A percentile compares a stretch with the other conserved stretches of the same genome.
These are phyloP conservation scores for Wickerhamomyces xylosicus DNA, from an alignment of 805 yeast species.

Conservation along the genomic window DNA sequence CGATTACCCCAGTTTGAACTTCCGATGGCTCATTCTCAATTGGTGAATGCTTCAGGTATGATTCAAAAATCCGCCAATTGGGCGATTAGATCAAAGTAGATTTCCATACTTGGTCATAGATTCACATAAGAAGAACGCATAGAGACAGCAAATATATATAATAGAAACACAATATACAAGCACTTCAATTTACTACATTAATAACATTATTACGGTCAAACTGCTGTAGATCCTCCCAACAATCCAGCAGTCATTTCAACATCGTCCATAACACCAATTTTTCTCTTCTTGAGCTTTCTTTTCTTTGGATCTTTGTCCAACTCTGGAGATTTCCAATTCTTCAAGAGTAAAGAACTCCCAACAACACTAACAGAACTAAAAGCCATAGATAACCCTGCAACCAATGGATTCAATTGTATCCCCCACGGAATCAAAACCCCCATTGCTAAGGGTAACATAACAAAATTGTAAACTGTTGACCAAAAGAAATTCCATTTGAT, in stretches of 20 bases:
- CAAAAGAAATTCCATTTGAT: slow-evolving; percentile 78
- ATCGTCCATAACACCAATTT: background rate
- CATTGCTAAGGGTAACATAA: slow-evolving; percentile 92
- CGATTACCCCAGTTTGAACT: too few species aligned
- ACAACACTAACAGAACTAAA: slow-evolving; percentile 87
- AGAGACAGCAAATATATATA: too few species aligned
- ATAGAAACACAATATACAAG: too few species aligned
- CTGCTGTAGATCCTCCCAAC: too few species aligned
- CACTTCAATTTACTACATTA: too few species aligned
- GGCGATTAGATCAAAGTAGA: too few species aligned
- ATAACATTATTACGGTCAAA: too few species aligned
- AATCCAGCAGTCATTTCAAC: slow-evolving; percentile 11
- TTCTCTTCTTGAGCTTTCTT: background rate
- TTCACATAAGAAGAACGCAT: too few species aligned
- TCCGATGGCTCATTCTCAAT: too few species aligned
- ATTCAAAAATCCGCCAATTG: too few species aligned
- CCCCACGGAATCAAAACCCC: slow-evolving; percentile 79
- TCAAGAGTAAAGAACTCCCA: slow-evolving; percentile 62
- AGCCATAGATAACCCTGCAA: slow-evolving; percentile 92
- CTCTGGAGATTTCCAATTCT: slow-evolving; percentile 43
- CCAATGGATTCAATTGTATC: slow-evolving; percentile 70
- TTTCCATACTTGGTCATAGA: too few species aligned
- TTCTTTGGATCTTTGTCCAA: background rate
- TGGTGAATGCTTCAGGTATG: too few species aligned
- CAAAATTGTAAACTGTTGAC: slow-evolving; percentile 75